Conservation (phyloP, 164 flowering plant species). For the Dillenia suffruticosa region DNA sequence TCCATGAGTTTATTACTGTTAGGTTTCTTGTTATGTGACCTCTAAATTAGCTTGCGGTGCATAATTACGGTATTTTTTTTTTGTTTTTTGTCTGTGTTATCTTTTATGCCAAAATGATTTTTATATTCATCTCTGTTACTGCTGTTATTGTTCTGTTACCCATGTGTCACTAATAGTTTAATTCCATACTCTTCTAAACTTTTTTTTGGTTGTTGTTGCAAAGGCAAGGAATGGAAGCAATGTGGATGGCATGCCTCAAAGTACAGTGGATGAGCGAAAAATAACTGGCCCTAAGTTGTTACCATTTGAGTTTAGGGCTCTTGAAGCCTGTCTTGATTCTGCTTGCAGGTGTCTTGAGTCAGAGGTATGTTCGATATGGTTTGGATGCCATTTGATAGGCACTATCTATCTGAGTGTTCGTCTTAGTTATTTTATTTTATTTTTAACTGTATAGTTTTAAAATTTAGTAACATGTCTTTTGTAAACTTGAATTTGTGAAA, state of each 20-base stretch:
- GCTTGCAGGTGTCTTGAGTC: constrained; percentile 15
- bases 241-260: not conserved
- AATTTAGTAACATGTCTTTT: no score
- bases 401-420: no score
- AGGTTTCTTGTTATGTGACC: no score
- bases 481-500: not conserved
- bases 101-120: no score
- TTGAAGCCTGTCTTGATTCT: constrained; percentile 16
- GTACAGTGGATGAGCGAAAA: not conserved
- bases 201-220: not conserved
- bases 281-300: constrained; percentile 4
- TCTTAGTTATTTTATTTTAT: not conserved
- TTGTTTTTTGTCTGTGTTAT: no score
- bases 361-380: constrained; percentile 3
- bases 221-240: not conserved
- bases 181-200: not conserved
- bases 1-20: no score
- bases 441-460: not conserved
- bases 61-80: no score
- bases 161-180: no score
- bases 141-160: no score
- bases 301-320: constrained; percentile 18
- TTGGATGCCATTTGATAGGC: no score
- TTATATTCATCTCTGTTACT: no score
- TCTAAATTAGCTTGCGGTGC: no score